phyloP scores from a whole-genome alignment of 2,329 filamentous ascomycete genomes.

The Xylariaceae sp. region DNA sequence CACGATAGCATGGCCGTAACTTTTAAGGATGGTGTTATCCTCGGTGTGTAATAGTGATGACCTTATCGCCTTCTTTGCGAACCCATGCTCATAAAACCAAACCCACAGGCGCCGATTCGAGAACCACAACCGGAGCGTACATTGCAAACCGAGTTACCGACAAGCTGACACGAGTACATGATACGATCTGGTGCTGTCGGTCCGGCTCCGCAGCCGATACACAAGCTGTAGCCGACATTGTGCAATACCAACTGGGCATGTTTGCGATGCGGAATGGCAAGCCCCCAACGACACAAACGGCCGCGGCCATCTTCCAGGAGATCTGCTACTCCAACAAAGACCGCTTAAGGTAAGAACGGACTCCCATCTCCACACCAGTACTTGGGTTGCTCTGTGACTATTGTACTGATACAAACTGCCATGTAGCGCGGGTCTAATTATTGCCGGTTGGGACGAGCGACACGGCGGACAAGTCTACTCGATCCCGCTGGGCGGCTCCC shows the following conservation, averaged over 20 bases:
- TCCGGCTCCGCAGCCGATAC: slow-evolving; percentile 97
- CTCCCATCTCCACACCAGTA: not conserved
- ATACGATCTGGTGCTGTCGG: slow-evolving; percentile 99
- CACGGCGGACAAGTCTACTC: slow-evolving; percentile 98
- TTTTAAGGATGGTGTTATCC: slow-evolving; percentile 97
- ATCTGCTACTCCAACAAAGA: slow-evolving; percentile 99
- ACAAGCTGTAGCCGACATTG: slow-evolving; percentile 96
- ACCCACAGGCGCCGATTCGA: slow-evolving; percentile 80
- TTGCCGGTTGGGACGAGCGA: slow-evolving; percentile 95
- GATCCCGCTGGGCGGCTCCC: slow-evolving; percentile 92
- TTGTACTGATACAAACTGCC: slow-evolving; percentile 11
- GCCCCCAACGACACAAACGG: slow-evolving; percentile 90
- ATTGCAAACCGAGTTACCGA: slow-evolving; percentile 99
- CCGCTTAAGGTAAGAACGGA: slow-evolving; percentile 72
- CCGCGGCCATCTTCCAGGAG: slow-evolving; percentile 96
- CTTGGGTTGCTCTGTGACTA: not conserved
- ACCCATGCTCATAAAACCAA: slow-evolving; percentile 19
- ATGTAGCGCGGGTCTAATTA: slow-evolving; percentile 88
- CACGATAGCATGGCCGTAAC: slow-evolving; percentile 89
- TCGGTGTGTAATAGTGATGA: slow-evolving; percentile 59
- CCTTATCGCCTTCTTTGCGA: not conserved
- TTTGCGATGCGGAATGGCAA: slow-evolving; percentile 91
- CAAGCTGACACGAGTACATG: slow-evolving; percentile 97
- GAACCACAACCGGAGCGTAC: slow-evolving; percentile 96
- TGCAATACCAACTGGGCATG: slow-evolving; percentile 93